phyloP scores from a whole-genome alignment of 805 yeast species.

The Lachancea dasiensis region DNA sequence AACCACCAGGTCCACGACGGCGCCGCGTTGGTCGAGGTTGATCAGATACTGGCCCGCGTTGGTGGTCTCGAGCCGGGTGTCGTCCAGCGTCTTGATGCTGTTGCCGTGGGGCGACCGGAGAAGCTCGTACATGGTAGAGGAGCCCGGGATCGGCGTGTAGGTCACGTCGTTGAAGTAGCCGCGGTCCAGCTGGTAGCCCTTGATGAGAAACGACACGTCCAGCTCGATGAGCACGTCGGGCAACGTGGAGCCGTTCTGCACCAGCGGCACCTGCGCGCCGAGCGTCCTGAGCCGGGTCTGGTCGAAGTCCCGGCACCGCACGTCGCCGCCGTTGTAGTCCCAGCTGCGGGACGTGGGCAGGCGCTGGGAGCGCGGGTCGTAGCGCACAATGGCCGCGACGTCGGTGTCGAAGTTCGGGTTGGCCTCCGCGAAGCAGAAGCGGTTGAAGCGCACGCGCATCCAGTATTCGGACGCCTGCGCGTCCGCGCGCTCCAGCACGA shows the following conservation, averaged over 20 bases:
- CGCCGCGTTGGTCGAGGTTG: slow-evolving; percentile 21
- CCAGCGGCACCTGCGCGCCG: slow-evolving; percentile 17
- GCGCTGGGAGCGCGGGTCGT: slow-evolving; percentile 17
- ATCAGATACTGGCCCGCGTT: slow-evolving; percentile 18
- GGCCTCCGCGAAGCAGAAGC: slow-evolving; percentile 33
- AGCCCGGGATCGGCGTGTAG: slow-evolving; percentile 18
- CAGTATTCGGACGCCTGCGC: slow-evolving; percentile 36
- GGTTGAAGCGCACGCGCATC: slow-evolving; percentile 36
- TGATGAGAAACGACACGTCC: slow-evolving; percentile 26
- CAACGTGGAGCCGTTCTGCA: slow-evolving; percentile 13
- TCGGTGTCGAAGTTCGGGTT: slow-evolving; percentile 33
- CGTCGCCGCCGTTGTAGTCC: slow-evolving; percentile 20
- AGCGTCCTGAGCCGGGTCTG: slow-evolving; percentile 21
- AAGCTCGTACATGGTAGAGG: slow-evolving; percentile 15
- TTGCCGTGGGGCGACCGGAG: slow-evolving; percentile 9
- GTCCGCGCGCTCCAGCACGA: slow-evolving; percentile 48
- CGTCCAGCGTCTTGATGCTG: slow-evolving; percentile 8
- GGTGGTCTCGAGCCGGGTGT: slow-evolving; percentile 13
- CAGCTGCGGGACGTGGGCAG: slow-evolving; percentile 10
- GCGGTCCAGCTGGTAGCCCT: slow-evolving; percentile 20
- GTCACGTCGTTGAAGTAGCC: slow-evolving; percentile 26
- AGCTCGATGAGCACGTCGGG: slow-evolving; percentile 16
- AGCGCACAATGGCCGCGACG: slow-evolving; percentile 31
- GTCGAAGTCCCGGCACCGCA: slow-evolving; percentile 25
- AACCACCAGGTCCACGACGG: slow-evolving; percentile 53